These are phyloP conservation scores for Globisporangium acanthophoron DNA, from an alignment of 352 stramenopile species.

Conservation along the genomic window DNA sequence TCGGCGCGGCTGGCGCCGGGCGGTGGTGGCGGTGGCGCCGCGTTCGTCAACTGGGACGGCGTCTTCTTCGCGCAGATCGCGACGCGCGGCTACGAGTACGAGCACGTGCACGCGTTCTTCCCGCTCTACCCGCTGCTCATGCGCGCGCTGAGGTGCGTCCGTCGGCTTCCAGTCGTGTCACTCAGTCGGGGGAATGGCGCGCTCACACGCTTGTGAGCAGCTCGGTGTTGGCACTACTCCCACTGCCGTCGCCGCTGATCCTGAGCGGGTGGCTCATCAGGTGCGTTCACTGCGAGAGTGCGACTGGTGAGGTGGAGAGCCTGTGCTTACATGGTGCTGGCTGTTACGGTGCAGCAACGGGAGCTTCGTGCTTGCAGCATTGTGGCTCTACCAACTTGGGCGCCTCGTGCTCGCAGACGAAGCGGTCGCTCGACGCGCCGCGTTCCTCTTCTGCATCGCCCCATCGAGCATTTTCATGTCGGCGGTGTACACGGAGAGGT, in stretches of 20 bases:
- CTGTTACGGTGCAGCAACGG: conserved; percentile 36
- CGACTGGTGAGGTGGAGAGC: no score
- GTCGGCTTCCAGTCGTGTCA: not conserved
- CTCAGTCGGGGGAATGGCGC: not conserved
- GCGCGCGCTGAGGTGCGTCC: conserved; percentile 19
- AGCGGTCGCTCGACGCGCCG: conserved; percentile 41
- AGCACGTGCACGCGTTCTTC: conserved; percentile 85
- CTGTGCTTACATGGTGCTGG: not conserved
- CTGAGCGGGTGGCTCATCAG: conserved; percentile 52
- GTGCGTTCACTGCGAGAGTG: conserved; percentile 5
- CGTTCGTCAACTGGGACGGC: conserved; percentile 81
- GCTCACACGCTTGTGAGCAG: not conserved
- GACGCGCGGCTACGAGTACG: conserved; percentile 69
- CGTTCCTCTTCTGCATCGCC: conserved; percentile 70
- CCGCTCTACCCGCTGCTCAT: conserved; percentile 64
- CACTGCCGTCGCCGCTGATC: conserved; percentile 17
- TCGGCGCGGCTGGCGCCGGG: conserved; percentile 34
- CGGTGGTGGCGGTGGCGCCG: conserved; percentile 18
- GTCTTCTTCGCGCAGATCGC: conserved; percentile 81
- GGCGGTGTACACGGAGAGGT: conserved; percentile 77
- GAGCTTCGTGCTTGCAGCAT: conserved; percentile 61
- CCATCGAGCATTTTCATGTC: conserved; percentile 84
- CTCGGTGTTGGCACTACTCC: conserved; percentile 17
- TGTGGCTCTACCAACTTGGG: conserved; percentile 69
- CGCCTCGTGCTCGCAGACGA: conserved; percentile 51